Percentiles rank a stretch among this genome's conserved stretches.
These are phyloP conservation scores for Jatropha curcas DNA, from an alignment of 345 rosid genomes.

Conservation along the genomic window DNA sequence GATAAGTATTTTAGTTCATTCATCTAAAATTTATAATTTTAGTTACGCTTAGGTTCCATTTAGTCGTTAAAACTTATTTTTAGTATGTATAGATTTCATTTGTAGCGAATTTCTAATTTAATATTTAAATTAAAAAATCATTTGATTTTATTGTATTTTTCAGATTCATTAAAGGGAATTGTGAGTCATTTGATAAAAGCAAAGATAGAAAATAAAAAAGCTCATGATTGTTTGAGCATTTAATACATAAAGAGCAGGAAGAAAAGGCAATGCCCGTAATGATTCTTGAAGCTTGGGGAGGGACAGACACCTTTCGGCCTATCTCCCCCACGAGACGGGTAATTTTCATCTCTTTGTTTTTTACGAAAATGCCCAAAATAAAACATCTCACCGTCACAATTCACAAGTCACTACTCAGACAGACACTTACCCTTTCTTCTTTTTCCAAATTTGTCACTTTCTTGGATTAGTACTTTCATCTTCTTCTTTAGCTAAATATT, in stretches of 20 bases:
- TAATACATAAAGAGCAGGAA: background rate
- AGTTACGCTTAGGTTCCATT: too few relatives aligned
- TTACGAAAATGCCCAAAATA: constrained; percentile 33
- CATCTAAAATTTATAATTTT: too few relatives aligned
- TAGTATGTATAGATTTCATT: too few relatives aligned
- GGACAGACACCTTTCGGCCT: constrained; percentile 28
- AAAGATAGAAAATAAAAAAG: background rate
- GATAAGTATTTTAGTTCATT: too few relatives aligned
- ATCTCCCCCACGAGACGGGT: constrained; percentile 39
- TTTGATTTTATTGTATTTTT: too few relatives aligned
- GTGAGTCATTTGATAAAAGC: background rate
- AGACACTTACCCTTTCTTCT: background rate
- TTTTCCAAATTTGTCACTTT: constrained; percentile 34
- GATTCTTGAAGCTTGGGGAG: constrained; percentile 23
- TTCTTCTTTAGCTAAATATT: background rate
- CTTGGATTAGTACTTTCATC: background rate
- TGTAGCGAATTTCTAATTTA: too few relatives aligned
- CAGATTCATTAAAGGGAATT: too few relatives aligned
- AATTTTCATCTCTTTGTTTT: constrained; percentile 36
- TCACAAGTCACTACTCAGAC: background rate
- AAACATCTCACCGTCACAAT: constrained; percentile 19
- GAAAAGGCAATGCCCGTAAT: constrained; percentile 19
- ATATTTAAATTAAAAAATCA: too few relatives aligned
- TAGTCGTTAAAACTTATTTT: too few relatives aligned
- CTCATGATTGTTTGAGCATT: constrained; percentile 27